Evolutionary conservation across 495 filamentous ascomycete species (phyloP).

Genomic region (Filosporella fistucella): DNA sequence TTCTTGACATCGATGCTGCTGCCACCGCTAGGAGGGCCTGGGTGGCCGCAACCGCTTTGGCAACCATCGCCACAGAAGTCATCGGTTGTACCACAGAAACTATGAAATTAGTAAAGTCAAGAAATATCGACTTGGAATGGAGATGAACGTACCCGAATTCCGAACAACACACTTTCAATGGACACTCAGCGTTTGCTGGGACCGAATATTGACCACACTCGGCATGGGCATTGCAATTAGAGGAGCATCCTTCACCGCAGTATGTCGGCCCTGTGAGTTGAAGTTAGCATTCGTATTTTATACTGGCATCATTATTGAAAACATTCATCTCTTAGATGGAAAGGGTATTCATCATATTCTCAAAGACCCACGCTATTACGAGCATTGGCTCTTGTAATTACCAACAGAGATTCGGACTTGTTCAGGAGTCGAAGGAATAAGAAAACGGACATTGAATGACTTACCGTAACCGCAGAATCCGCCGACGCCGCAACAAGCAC

Average conservation of each 20-base stretch:
- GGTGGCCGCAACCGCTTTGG: background rate
- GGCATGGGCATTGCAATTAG: slow-evolving; percentile 1
- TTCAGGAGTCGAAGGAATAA: too few relatives aligned
- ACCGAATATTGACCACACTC: slow-evolving; percentile 5
- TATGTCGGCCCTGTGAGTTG: background rate
- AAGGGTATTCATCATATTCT: too few relatives aligned
- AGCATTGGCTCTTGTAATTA: too few relatives aligned
- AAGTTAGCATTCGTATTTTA: too few relatives aligned
- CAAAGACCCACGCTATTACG: too few relatives aligned
- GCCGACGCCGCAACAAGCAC: background rate
- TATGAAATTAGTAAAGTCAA: too few relatives aligned
- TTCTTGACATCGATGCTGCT: background rate
- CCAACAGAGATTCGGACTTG: too few relatives aligned
- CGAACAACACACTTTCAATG: slow-evolving; percentile 10
- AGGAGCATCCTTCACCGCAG: background rate
- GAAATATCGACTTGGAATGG: too few relatives aligned
- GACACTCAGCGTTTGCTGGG: background rate
- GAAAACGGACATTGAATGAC: too few relatives aligned
- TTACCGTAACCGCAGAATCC: background rate
- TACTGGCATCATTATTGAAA: background rate
- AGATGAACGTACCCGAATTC: too few relatives aligned
- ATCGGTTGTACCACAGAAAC: slow-evolving; percentile 5
- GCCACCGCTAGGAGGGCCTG: background rate
- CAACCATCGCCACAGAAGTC: slow-evolving; percentile 5
- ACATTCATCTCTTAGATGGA: background rate